These are phyloP conservation scores for Aspergillus oerlinghausenensis DNA, from an alignment of 2,329 filamentous ascomycete genomes.

Conservation along the genomic window DNA sequence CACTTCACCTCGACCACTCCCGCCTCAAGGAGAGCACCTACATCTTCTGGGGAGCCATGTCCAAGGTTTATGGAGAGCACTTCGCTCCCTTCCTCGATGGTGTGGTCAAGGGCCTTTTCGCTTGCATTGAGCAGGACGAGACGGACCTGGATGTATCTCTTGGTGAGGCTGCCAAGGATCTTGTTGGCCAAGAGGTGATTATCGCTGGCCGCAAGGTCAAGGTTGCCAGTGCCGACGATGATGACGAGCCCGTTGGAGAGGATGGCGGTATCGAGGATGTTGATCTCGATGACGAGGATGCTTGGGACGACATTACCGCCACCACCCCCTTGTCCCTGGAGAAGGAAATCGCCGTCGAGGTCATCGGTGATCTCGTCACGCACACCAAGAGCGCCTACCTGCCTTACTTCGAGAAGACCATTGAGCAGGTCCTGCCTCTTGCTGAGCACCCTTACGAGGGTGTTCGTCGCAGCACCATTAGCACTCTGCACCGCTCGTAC, in stretches of 20 bases:
- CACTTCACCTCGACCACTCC: constrained; percentile 80
- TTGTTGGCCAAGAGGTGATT: constrained; percentile 70
- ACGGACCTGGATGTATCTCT: constrained; percentile 72
- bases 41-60: constrained; percentile 91
- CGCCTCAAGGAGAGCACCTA: constrained; percentile 93
- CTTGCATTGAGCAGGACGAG: constrained; percentile 85
- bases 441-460: constrained; percentile 89
- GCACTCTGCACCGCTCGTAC: constrained; percentile 89
- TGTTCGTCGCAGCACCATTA: constrained; percentile 84
- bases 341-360: constrained; percentile 95
- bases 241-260: constrained; percentile 46
- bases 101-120: constrained; percentile 58
- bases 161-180: constrained; percentile 67
- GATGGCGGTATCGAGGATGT: constrained; percentile 59
- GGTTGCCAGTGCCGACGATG: constrained; percentile 62
- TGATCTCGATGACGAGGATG: constrained; percentile 73
- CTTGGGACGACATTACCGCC: constrained; percentile 77
- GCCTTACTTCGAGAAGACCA: constrained; percentile 82
- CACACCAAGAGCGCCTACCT: constrained; percentile 76
- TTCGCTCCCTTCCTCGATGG: constrained; percentile 45
- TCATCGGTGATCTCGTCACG: constrained; percentile 86
- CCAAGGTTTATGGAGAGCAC: constrained; percentile 81
- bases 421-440: constrained; percentile 74
- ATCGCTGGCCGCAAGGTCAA: constrained; percentile 82
- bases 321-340: constrained; percentile 88